Base-by-base conservation (phyloP, 208 protist species). In the Leishmania major region DNA sequence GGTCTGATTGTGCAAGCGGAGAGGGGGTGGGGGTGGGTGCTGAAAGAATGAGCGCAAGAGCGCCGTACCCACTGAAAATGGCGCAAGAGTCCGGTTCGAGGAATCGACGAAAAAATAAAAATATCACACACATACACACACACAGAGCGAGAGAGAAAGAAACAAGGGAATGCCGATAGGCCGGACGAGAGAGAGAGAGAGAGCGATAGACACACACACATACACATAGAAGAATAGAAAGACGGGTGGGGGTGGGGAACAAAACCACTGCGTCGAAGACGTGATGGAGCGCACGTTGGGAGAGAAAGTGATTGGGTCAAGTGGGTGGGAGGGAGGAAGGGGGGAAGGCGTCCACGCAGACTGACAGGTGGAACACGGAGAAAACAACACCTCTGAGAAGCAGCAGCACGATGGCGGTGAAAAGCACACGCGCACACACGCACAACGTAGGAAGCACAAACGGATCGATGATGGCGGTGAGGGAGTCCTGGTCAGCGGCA, bases 101-200 rank as follows among this genome's bases (percentile, higher is more conserved):
- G 55, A 17, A 4, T 28, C 1, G 55, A 43, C 3, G 40, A 43
- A 60, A 7, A 51, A 51, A 8, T 0, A 51, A 51, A 51, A 10
- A 51, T 51, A 51, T 51, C 45, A 75, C 49, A 62, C n/a, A 77
- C 73, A 62, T 49, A 62, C 73, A 45, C 7, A n/a, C 19, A 60
- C 40, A 37, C 45, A 37, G 40, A 43, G 40, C 40, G 28, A n/a
- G 22, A 66, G 1, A 66, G 22, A n/a, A 3, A 37, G n/a, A 17
- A 19, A 0, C 60, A n/a, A 35, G 28, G 37, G n/a, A 66, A 28
- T 60, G 57, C 0, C 57, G 57, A 60, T 22, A 53, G 19, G 57
- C 22, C 57, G 25, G 22, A 19, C 10, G 6, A 60, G 37, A 40
- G 57, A 60, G 5, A 60, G 5, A 60, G 55, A 60, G 2, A 13